Percentiles rank a stretch among this genome's conserved stretches.
Conservation (phyloP, 495 filamentous ascomycete species). For the Penicillium pulvis region DNA sequence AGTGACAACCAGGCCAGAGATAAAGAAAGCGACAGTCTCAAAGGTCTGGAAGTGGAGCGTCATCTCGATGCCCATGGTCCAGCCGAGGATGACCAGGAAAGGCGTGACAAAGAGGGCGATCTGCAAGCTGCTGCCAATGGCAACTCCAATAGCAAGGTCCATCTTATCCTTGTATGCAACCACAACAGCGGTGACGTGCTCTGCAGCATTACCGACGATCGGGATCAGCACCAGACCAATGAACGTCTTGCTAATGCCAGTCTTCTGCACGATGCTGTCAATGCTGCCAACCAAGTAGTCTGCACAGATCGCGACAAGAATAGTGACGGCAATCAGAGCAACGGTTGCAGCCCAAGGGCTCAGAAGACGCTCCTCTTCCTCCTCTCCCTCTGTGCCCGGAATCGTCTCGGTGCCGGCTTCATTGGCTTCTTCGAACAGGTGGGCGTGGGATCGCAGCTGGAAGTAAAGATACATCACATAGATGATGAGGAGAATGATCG, state of each 20-base stretch:
- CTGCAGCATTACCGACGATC: constrained; percentile 96
- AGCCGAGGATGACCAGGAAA: constrained; percentile 86
- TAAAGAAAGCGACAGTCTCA: constrained; percentile 91
- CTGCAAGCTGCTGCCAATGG: constrained; percentile 90
- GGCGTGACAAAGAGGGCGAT: constrained; percentile 94
- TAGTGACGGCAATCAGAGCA: constrained; percentile 73
- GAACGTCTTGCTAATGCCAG: constrained; percentile 91
- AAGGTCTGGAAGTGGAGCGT: constrained; percentile 90
- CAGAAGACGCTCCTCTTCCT: constrained; percentile 62
- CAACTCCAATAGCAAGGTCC: constrained; percentile 93
- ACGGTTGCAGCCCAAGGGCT: constrained; percentile 70
- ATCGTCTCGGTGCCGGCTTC: constrained; percentile 38
- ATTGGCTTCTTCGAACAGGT: constrained; percentile 73
- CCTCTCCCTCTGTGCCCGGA: constrained; percentile 42
- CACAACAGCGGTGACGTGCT: constrained; percentile 93
- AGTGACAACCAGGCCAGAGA: constrained; percentile 87
- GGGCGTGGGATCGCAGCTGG: constrained; percentile 79
- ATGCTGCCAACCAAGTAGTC: constrained; percentile 94
- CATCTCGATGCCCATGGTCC: constrained; percentile 85
- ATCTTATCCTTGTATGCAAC: constrained; percentile 96
- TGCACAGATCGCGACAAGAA: constrained; percentile 87
- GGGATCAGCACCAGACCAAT: constrained; percentile 94
- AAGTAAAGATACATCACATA: constrained; percentile 92
- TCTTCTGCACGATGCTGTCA: constrained; percentile 79
- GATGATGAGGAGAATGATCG: constrained; percentile 83